Evolutionary conservation across 1,284 basidiomycete species (phyloP), one percentile per base, ranked within the genome.

Genomic region (Malassezia cuniculi): DNA sequence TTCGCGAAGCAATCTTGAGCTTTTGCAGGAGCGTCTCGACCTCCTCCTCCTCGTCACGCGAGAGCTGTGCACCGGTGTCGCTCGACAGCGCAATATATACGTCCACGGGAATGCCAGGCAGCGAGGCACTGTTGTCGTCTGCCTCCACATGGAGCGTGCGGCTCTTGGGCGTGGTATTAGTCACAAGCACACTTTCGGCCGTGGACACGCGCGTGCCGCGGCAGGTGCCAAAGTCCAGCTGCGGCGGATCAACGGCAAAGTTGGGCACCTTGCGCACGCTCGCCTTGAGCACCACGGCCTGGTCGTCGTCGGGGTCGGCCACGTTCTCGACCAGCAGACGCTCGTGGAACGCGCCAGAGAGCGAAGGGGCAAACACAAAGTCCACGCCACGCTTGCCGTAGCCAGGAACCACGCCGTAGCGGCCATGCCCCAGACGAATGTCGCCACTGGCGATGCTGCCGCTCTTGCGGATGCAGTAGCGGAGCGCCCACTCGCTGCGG

Each of bases 391-490:
- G 69, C 36, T 72, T 71, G 26, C 71, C 71, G 47, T 71, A 72
- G 7, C 71, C 71, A 3, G 71, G 68, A 14, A 73, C 69, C 24
- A 74, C 68, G 19, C 72, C 72, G 46, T 72, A 72, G 17, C 71
- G 66, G 26, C 71, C 72, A 18, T 68, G 55, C 30, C 69, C 69
- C 35, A 74, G 63, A 48, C 71, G 71, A 48, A 74, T 69, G 54
- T 73, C 71, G 14, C 72, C 71, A 6, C 69, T 70, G 4, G 71
- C 70, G 27, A 74, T 74, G 28, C 69, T 71, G n/a, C 72, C 72
- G 24, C 69, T 71, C 27, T 72, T 72, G 21, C 71, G 69, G 34
- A 74, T 69, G 34, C 71, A 68, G 64, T 72, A 74, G 10, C 72
- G 55, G 21, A 68, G 42, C 16, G 54, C 71, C 71, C 46, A 71